Evolutionary conservation across 805 yeast species (phyloP), one percentile per base, ranked within the genome.

Genomic region (Clavispora vitiphila): DNA sequence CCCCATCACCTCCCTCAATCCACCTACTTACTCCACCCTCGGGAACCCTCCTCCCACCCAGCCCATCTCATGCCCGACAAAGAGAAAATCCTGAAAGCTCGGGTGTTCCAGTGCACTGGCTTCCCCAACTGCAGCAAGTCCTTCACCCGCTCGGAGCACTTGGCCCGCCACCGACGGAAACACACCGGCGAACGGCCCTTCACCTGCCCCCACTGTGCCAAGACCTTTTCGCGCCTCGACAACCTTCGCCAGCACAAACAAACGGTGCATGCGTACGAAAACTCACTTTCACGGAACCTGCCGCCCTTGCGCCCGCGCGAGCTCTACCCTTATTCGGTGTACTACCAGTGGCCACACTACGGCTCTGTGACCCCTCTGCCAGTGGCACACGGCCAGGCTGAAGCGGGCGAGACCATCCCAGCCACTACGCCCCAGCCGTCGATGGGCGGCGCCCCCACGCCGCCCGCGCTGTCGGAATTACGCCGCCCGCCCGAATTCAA

Each of bases 151-250:
- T 83, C 93, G 8, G 97, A 90, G 60, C 97, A 90, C 63, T 72
- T 89, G 51, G 96, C 96, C 1, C 72, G 97, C 44, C 97, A 89
- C 65, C 83, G 90, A 40, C 69, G 96, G 44, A 90, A 89, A 55
- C 97, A 89, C 60, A 90, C 96, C 0, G 97, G 96, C 34, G 97
- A 89, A 61, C 71, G 96, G 43, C 97, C 97, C 2, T 89, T 88
- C 60, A 80, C 85, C 40, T 89, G 97, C 61, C 83, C 83, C 37
- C 84, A 83, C 60, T 86, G 95, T 59, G 70, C 80, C 25, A 80
- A 89, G 56, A 76, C 79, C 57, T 89, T 89, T 58, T 81, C 89
- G 14, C 73, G 97, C 36, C 66, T 90, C 44, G 97, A 90, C 62
- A 90, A 90, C 60, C 71, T 90, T 47, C 74, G 96, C 46, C 97